phyloP scores from a whole-genome alignment of 495 filamentous ascomycete species.

The Paragyromitra xinjiangensis region DNA sequence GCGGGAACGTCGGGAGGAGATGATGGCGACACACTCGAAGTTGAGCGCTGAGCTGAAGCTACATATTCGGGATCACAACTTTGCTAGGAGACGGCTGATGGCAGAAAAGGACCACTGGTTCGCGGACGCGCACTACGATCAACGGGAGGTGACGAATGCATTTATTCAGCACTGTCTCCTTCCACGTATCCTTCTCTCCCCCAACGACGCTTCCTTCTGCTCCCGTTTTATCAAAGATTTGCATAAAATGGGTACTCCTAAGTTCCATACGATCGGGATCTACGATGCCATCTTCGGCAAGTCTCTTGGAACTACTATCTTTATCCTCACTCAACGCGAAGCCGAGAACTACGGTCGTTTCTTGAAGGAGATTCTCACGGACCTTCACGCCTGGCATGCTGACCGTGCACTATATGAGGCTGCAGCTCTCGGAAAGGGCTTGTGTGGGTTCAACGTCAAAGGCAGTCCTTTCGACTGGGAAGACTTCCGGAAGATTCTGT shows the following conservation, averaged over 20 bases:
- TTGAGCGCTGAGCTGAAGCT: conserved; percentile 75
- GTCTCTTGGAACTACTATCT: conserved; percentile 79
- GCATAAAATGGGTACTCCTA: conserved; percentile 79
- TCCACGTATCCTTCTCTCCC: conserved; percentile 82
- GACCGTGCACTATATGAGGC: conserved; percentile 80
- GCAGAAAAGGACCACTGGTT: conserved; percentile 88
- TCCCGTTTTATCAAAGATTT: conserved; percentile 86
- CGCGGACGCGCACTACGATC: conserved; percentile 66
- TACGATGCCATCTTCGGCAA: conserved; percentile 85
- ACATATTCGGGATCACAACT: conserved; percentile 71
- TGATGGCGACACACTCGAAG: conserved; percentile 68
- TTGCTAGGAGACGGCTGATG: conserved; percentile 70
- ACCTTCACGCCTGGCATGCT: conserved; percentile 84
- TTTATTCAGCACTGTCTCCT: conserved; percentile 90
- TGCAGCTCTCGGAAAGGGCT: conserved; percentile 68
- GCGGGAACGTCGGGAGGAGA: conserved; percentile 69
- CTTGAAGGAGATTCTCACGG: conserved; percentile 77
- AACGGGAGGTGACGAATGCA: conserved; percentile 73
- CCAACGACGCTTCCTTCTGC: conserved; percentile 84
- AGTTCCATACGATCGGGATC: conserved; percentile 85
- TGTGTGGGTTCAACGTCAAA: conserved; percentile 68
- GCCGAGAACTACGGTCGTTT: conserved; percentile 91
- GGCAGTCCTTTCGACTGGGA: conserved; percentile 72
- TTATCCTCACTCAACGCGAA: conserved; percentile 85
- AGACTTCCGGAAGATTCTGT: conserved; percentile 82